Conservation (phyloP, 352 stramenopile species). For the Elongisporangium prolatum region DNA sequence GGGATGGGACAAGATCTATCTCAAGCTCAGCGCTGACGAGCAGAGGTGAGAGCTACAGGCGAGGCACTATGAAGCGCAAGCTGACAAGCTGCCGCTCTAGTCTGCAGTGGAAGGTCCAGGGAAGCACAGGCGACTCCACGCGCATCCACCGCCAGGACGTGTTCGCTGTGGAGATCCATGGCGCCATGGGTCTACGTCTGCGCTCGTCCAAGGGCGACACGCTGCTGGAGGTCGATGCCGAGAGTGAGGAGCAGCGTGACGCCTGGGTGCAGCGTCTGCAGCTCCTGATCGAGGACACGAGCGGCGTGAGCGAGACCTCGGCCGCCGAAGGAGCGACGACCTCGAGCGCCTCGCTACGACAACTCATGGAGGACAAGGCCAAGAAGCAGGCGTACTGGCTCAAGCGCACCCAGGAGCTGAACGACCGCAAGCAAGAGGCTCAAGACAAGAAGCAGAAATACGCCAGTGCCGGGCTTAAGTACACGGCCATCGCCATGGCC, state of each 20-base stretch:
- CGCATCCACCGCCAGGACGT: constrained; percentile 26
- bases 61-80: background rate
- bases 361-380: constrained; percentile 69
- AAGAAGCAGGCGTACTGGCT: constrained; percentile 79
- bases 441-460: constrained; percentile 82
- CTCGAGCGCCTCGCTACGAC: constrained; percentile 46
- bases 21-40: constrained; percentile 61
- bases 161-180: background rate
- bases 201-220: constrained; percentile 54
- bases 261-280: constrained; percentile 71
- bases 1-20: constrained; percentile 52
- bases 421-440: constrained; percentile 66
- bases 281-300: constrained; percentile 60
- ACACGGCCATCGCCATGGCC: constrained; percentile 73
- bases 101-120: constrained; percentile 63
- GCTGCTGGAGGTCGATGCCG: constrained; percentile 69
- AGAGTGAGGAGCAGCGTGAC: constrained; percentile 52
- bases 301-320: constrained; percentile 21
- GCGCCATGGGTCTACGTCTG: constrained; percentile 38
- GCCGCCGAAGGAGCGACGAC: constrained; percentile 21
- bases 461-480: constrained; percentile 67
- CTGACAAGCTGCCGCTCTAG: constrained; percentile 16
- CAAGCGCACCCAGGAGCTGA: constrained; percentile 69
- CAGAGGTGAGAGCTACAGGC: constrained; percentile 26
- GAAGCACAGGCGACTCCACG: constrained; percentile 39